Evolutionary conservation across 176 grass and related monocot genomes (phyloP).

Genomic region (Dendrocalamus sinicus): DNA sequence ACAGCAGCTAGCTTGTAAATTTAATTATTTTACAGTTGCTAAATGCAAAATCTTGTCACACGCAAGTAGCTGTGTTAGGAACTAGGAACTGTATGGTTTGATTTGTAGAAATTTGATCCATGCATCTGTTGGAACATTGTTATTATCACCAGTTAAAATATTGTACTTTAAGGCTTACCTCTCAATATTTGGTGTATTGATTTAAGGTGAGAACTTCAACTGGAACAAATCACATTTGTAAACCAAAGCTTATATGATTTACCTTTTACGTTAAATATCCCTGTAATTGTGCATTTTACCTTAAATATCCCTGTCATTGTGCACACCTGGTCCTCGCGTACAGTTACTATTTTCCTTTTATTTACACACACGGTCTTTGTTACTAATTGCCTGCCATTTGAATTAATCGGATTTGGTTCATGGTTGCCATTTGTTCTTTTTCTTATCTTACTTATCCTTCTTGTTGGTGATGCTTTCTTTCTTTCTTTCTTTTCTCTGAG

Average conservation of each 20-base stretch:
- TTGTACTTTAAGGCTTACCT: not conserved
- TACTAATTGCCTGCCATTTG: too few relatives aligned
- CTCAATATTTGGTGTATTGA: constrained; percentile 5
- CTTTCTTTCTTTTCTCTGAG: too few relatives aligned
- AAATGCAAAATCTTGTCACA: too few relatives aligned
- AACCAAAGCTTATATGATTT: not conserved
- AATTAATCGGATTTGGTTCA: too few relatives aligned
- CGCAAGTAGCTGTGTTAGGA: not conserved
- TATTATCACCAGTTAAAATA: not conserved
- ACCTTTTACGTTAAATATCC: constrained; percentile 3
- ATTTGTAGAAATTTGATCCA: not conserved
- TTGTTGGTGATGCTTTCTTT: too few relatives aligned
- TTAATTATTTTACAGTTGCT: too few relatives aligned
- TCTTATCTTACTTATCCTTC: too few relatives aligned
- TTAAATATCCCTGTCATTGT: constrained; percentile 1
- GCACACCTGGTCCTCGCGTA: not conserved
- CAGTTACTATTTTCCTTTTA: too few relatives aligned
- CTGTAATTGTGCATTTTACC: constrained; percentile 9
- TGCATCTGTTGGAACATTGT: not conserved
- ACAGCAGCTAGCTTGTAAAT: too few relatives aligned
- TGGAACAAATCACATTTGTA: not conserved
- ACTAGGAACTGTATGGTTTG: not conserved
- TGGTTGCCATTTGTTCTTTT: too few relatives aligned
- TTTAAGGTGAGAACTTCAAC: not conserved
- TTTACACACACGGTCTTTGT: too few relatives aligned